Conservation (phyloP, 140 eudicot species). For the Ambrosia hybrid region DNA sequence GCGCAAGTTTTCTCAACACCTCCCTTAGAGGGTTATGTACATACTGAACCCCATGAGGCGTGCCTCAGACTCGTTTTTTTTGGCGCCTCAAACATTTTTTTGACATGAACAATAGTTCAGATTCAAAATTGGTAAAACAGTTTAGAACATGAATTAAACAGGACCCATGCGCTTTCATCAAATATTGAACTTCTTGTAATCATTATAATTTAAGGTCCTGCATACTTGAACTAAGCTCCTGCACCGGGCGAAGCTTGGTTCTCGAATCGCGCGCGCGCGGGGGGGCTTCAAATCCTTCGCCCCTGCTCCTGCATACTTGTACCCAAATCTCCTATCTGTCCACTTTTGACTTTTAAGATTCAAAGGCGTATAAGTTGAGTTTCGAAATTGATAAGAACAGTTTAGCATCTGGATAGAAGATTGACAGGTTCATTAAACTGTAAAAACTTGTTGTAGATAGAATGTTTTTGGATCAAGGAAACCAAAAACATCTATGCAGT, state of each 20-base stretch:
- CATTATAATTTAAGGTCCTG: neutral
- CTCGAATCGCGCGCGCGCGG: no score
- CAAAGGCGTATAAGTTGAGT: neutral
- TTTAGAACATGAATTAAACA: neutral
- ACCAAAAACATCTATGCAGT: no score
- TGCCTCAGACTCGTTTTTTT: no score
- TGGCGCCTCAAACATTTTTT: no score
- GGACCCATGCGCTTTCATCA: neutral
- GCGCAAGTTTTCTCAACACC: no score
- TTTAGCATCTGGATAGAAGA: neutral
- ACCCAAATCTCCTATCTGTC: neutral
- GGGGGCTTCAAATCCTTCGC: no score
- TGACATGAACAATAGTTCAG: neutral
- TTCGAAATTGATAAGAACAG: neutral
- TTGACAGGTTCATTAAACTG: neutral
- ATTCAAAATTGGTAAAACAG: neutral
- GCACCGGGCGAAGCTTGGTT: no score
- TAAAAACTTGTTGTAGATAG: neutral
- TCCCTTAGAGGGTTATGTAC: no score
- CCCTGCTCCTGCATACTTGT: conserved; percentile 1
- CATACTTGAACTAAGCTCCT: conserved; percentile 2
- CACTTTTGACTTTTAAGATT: conserved; percentile 14
- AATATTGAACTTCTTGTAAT: neutral
- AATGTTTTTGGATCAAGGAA: neutral
- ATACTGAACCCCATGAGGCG: no score